Conservation (phyloP, 495 filamentous ascomycete species). For the Talaromyces adpressus region DNA sequence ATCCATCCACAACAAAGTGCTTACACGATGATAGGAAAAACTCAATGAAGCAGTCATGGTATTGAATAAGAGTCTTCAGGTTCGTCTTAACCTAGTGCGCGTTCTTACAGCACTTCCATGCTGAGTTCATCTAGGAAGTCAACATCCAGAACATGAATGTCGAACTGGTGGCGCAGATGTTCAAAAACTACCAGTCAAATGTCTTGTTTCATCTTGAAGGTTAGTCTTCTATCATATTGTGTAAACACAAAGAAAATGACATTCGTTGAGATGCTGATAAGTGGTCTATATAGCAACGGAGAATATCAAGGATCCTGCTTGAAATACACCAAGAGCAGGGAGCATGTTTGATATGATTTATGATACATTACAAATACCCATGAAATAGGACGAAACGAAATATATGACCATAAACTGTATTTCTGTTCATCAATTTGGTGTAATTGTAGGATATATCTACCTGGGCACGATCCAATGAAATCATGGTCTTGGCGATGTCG, state of each 20-base stretch:
- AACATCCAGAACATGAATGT: slow-evolving; percentile 98
- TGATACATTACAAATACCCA: background rate
- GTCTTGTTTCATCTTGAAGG: slow-evolving; percentile 97
- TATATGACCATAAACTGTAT: background rate
- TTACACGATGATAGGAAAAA: slow-evolving; percentile 63
- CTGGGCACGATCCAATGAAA: background rate
- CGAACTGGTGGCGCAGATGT: slow-evolving; percentile 97
- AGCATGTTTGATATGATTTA: background rate
- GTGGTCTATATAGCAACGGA: slow-evolving; percentile 58
- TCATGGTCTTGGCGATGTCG: slow-evolving; percentile 3
- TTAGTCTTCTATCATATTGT: slow-evolving; percentile 26
- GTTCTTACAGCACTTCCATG: too few relatives aligned
- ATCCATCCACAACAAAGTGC: background rate
- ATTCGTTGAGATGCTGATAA: background rate
- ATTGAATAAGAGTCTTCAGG: slow-evolving; percentile 87
- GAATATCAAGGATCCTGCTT: slow-evolving; percentile 72
- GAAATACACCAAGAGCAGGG: slow-evolving; percentile 12
- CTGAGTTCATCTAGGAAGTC: slow-evolving; percentile 62
- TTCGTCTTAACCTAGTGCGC: slow-evolving; percentile 29
- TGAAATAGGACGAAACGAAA: background rate
- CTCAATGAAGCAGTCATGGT: slow-evolving; percentile 90
- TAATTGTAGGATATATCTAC: background rate
- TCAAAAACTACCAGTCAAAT: slow-evolving; percentile 98
- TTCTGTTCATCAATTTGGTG: background rate
- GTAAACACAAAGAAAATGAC: background rate